Conservation (phyloP, 1,139 yeast genomes). For the Yamadazyma diospyri region DNA sequence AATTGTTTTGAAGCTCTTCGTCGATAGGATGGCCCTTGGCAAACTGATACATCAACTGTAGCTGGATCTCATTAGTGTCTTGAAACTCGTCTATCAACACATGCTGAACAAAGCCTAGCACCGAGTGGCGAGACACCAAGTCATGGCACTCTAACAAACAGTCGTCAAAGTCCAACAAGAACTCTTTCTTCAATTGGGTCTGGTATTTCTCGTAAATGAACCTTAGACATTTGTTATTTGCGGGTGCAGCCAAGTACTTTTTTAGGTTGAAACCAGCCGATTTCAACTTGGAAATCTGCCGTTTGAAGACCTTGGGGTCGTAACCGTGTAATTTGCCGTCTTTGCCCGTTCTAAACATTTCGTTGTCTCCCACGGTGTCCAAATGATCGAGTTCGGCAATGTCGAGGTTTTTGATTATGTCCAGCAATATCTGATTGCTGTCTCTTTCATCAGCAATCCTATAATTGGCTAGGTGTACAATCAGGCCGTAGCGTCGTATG, state of each 20-base stretch:
- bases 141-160: slow-evolving; percentile 55
- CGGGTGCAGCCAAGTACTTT: slow-evolving; percentile 20
- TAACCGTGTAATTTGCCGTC: slow-evolving; percentile 24
- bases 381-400: slow-evolving; percentile 24
- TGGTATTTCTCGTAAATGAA: slow-evolving; percentile 54
- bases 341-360: slow-evolving; percentile 7
- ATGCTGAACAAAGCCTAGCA: slow-evolving; percentile 54
- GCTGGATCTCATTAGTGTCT: slow-evolving; percentile 80
- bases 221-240: slow-evolving; percentile 14
- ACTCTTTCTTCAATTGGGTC: slow-evolving; percentile 32
- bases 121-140: slow-evolving; percentile 43
- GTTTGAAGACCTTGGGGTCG: slow-evolving; percentile 36
- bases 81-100: slow-evolving; percentile 93
- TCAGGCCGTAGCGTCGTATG: slow-evolving; percentile 52
- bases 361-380: slow-evolving; percentile 3
- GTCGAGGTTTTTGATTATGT: slow-evolving; percentile 34
- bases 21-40: slow-evolving; percentile 37
- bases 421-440: slow-evolving; percentile 45
- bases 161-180: slow-evolving; percentile 79
- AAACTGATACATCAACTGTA: slow-evolving; percentile 60
- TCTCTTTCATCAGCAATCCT: slow-evolving; percentile 70
- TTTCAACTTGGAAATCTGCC: slow-evolving; percentile 52
- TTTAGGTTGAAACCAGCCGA: slow-evolving; percentile 43
- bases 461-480: slow-evolving; percentile 47
- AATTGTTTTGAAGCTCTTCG: slow-evolving; percentile 32